Evolutionary conservation across 208 protist species (phyloP).

Genomic region (Borovskyia barvae): DNA sequence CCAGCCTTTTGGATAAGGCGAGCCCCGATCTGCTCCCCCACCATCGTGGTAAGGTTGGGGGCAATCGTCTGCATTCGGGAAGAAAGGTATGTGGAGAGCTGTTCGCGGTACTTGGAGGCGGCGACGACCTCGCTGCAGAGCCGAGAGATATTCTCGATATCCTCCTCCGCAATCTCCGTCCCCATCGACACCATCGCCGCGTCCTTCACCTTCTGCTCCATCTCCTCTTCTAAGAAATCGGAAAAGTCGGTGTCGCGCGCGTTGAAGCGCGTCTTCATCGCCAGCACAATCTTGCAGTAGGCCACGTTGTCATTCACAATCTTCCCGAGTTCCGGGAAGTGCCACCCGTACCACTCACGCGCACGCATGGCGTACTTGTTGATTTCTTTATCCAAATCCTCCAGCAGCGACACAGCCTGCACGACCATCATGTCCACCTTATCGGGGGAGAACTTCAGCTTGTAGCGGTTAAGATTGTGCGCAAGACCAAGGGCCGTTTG

Average conservation of each 20-base stretch:
- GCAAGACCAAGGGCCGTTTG: conserved; percentile 97
- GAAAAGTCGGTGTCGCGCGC: conserved; percentile 91
- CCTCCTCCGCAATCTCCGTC: conserved; percentile 96
- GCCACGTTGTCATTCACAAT: conserved; percentile 96
- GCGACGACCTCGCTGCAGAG: conserved; percentile 93
- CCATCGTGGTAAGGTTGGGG: conserved; percentile 98
- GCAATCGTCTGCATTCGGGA: conserved; percentile 98
- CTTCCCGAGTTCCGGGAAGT: conserved; percentile 99
- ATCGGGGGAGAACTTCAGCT: conserved; percentile 99
- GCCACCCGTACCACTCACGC: conserved; percentile 99
- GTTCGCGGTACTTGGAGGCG: conserved; percentile 93
- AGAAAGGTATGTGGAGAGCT: conserved; percentile 97
- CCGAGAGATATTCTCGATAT: conserved; percentile 93
- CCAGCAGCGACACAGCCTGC: conserved; percentile 98
- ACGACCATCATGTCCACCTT: conserved; percentile 99
- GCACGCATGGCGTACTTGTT: conserved; percentile 99
- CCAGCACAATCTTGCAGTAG: conserved; percentile 95
- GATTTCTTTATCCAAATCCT: conserved; percentile 99
- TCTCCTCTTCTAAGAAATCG: conserved; percentile 95
- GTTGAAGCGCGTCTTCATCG: conserved; percentile 92
- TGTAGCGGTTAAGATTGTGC: conserved; percentile 98
- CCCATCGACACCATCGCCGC: conserved; percentile 99
- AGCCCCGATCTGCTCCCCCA: conserved; percentile 98
- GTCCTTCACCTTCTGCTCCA: conserved; percentile 93
- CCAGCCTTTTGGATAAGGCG: conserved; percentile 99